These are phyloP conservation scores for Fabrea salina DNA, from an alignment of 169 alveolate genomes.

Conservation along the genomic window DNA sequence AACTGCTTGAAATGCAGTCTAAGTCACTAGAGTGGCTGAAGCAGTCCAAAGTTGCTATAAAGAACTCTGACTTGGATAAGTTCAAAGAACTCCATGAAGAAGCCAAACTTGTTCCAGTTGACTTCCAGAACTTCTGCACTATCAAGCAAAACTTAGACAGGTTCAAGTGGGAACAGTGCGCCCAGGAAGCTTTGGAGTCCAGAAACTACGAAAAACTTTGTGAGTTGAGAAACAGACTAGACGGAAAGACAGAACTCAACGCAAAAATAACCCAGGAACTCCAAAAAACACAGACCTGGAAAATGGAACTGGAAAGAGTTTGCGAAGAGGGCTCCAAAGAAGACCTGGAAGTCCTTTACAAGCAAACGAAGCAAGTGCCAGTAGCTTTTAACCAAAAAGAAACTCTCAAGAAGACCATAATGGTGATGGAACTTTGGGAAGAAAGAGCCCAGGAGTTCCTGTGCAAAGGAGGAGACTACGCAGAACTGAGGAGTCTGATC, in stretches of 20 bases:
- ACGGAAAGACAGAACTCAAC: neutral
- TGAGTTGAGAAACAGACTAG: neutral
- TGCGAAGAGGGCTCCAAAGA: conserved; percentile 7
- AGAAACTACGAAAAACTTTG: neutral
- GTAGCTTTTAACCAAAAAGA: neutral
- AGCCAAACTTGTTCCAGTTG: neutral
- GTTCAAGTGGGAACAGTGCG: neutral
- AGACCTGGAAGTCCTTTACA: neutral
- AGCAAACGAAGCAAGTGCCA: neutral
- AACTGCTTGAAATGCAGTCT: neutral
- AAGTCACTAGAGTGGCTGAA: neutral
- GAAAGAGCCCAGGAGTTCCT: conserved; percentile 14
- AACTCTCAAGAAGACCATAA: neutral
- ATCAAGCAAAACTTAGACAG: neutral
- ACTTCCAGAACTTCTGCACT: neutral
- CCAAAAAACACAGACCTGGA: neutral
- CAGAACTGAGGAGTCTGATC: neutral
- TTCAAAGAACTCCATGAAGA: neutral
- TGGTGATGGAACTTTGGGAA: neutral
- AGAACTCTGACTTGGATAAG: neutral
- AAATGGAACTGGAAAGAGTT: neutral
- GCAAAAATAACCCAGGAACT: neutral
- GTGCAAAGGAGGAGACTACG: conserved; percentile 1
- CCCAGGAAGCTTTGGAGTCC: neutral
- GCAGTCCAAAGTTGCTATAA: neutral